Conservation (phyloP, 495 filamentous ascomycete species). For the Penicillium diatomitis region DNA sequence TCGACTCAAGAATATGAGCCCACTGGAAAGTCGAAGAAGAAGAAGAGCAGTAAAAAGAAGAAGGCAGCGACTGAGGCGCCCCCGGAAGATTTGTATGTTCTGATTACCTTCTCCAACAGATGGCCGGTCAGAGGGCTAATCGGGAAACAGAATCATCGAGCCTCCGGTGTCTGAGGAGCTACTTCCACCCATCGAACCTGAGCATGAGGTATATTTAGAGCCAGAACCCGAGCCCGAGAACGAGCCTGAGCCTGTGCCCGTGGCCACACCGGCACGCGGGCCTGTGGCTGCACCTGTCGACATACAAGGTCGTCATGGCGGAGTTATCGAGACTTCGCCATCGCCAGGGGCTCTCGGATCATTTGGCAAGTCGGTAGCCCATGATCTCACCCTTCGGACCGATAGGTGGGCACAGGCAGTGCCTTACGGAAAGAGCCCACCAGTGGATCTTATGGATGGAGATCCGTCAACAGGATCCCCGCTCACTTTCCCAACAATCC, state of each 20-base stretch:
- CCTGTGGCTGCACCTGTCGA: too few relatives aligned
- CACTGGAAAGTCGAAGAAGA: constrained; percentile 38
- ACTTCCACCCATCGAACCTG: constrained; percentile 24
- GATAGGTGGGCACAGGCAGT: constrained; percentile 43
- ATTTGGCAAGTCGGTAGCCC: constrained; percentile 21
- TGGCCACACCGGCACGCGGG: too few relatives aligned
- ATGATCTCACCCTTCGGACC: constrained; percentile 30
- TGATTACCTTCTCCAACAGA: not conserved
- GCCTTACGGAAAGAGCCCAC: constrained; percentile 42
- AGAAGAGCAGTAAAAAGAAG: constrained; percentile 34
- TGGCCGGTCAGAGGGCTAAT: not conserved
- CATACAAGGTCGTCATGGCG: constrained; percentile 16
- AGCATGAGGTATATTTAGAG: constrained; percentile 14
- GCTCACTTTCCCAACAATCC: constrained; percentile 28
- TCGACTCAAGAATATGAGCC: constrained; percentile 30
- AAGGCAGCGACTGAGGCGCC: constrained; percentile 27
- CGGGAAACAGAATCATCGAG: constrained; percentile 17
- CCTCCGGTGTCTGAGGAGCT: constrained; percentile 23
- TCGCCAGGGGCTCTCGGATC: constrained; percentile 34
- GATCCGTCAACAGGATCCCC: constrained; percentile 36
- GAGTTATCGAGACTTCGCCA: constrained; percentile 31
- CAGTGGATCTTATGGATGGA: constrained; percentile 35
- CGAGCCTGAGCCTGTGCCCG: not conserved
- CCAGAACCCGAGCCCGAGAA: constrained; percentile 2
- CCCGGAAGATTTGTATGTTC: constrained; percentile 36